Evolutionary conservation across 768 basidiomycete genomes (phyloP).

Genomic region (Mycena venus): DNA sequence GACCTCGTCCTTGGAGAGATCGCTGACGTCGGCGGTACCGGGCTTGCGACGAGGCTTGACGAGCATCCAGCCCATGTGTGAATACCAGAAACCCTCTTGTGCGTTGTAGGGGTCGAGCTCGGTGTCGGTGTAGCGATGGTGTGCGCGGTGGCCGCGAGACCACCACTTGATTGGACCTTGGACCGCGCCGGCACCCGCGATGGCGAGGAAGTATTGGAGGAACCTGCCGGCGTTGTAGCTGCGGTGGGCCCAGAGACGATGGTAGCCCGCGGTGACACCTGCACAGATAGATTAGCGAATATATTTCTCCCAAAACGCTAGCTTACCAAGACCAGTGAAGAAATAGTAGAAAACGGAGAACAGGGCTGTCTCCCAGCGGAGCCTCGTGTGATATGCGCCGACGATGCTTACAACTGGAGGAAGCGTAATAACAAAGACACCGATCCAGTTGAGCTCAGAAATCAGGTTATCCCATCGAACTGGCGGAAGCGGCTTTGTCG

Average conservation of each 20-base stretch:
- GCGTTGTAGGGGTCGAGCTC: constrained; percentile 96
- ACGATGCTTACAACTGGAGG: constrained; percentile 81
- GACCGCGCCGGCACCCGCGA: constrained; percentile 91
- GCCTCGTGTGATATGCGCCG: constrained; percentile 75
- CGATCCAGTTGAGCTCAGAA: constrained; percentile 83
- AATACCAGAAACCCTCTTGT: constrained; percentile 86
- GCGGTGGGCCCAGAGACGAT: constrained; percentile 96
- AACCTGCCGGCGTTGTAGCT: constrained; percentile 91
- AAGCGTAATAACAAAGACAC: constrained; percentile 76
- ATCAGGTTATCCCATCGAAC: constrained; percentile 70
- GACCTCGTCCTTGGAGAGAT: constrained; percentile 83
- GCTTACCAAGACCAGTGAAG: constrained; percentile 78
- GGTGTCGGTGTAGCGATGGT: constrained; percentile 97
- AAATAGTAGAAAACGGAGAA: constrained; percentile 57
- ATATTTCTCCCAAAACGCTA: constrained; percentile 65
- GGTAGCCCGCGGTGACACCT: constrained; percentile 95
- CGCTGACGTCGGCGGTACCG: constrained; percentile 91
- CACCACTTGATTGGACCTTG: constrained; percentile 99
- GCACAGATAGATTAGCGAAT: neutral
- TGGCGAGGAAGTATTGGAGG: constrained; percentile 86
- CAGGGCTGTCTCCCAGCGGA: constrained; percentile 82
- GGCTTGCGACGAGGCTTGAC: constrained; percentile 91
- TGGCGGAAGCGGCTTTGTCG: constrained; percentile 76
- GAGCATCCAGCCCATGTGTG: constrained; percentile 94
- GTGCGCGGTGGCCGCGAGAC: constrained; percentile 96